Percentiles rank a stretch among this genome's conserved stretches.
Conservation (phyloP, 805 yeast genomes). For the Schwanniomyces vanrijiae region DNA sequence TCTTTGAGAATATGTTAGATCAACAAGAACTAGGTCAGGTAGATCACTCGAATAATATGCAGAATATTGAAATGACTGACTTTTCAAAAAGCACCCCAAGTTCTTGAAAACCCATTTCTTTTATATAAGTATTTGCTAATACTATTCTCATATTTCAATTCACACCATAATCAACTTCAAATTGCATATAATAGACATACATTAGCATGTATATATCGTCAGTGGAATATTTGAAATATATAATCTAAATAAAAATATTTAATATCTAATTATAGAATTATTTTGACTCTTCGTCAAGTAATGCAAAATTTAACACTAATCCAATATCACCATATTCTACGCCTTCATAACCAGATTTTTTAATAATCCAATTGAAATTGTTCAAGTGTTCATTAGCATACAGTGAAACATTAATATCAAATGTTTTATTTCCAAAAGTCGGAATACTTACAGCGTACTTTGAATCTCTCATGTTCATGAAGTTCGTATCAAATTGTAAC, state of each 20-base stretch:
- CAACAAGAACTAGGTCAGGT: conserved; percentile 47
- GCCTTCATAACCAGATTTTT: conserved; percentile 33
- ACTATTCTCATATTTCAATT: no score
- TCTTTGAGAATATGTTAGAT: conserved; percentile 81
- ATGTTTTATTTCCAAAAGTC: conserved; percentile 41
- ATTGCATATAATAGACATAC: not conserved
- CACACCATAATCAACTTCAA: not conserved
- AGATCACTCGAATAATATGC: conserved; percentile 9
- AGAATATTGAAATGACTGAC: conserved; percentile 20
- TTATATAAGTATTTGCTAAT: not conserved
- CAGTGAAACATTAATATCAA: conserved; percentile 41
- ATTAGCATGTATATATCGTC: not conserved
- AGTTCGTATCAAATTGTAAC: conserved; percentile 56
- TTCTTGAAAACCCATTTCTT: not conserved
- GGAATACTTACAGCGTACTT: conserved; percentile 55
- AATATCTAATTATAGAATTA: not conserved
- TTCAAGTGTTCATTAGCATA: conserved; percentile 45
- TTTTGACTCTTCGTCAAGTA: conserved; percentile 28
- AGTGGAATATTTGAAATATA: not conserved
- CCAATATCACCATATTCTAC: conserved; percentile 33
- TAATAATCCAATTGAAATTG: conserved; percentile 48
- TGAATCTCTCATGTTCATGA: conserved; percentile 49
- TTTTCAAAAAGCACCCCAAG: conserved; percentile 1
- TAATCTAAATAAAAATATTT: not conserved
- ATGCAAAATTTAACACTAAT: conserved; percentile 36